Evolutionary conservation across 495 filamentous ascomycete genomes (phyloP), one percentile per base, ranked within the genome.

Genomic region (Lophiotrema nucula): DNA sequence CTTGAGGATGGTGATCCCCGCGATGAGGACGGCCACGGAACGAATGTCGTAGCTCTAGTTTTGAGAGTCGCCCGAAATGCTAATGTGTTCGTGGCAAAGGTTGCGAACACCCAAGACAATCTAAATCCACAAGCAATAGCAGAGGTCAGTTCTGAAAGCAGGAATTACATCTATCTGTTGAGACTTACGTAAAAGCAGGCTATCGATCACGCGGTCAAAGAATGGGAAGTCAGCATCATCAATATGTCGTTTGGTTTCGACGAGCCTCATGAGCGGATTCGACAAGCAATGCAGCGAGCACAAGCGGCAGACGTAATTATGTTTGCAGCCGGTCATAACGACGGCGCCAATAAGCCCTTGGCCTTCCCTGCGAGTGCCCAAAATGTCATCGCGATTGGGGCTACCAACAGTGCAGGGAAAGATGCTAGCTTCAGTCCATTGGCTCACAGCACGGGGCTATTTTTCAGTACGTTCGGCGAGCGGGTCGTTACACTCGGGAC

Each of bases 171-270:
- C 16, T 23, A 8, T 22, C 10, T 23, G 6, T 8, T 22, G 4
- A 47, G 10, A 47, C n/a, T n/a, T n/a, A n/a, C n/a, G n/a, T n/a
- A 6, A 6, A 21, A 24, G 23, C 23, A 50, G 27, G 47, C 47
- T 13, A 31, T 35, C 47, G 21, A 50, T 16, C 47, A 50, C 24
- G 24, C 25, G 3, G 21, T 35, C 5, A 22, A 28, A 5, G 27
- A 33, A 35, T 50, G 47, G 47, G 22, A 50, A 21, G 47, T 50
- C 5, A 18, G 35, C 27, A 50, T 50, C 23, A 50, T 50, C 47
- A 33, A 31, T 35, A 35, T 50, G 27, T 50, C 47, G 4, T 50
- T 35, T 35, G 27, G 47, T 11, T 50, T 50, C 19, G 15, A 50
- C 12, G 19, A 31, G 13, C 25, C 47, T 3, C 4, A 35, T 13